Conservation (phyloP, 2,329 filamentous ascomycete genomes). For the Verticillium nonalfalfae region DNA sequence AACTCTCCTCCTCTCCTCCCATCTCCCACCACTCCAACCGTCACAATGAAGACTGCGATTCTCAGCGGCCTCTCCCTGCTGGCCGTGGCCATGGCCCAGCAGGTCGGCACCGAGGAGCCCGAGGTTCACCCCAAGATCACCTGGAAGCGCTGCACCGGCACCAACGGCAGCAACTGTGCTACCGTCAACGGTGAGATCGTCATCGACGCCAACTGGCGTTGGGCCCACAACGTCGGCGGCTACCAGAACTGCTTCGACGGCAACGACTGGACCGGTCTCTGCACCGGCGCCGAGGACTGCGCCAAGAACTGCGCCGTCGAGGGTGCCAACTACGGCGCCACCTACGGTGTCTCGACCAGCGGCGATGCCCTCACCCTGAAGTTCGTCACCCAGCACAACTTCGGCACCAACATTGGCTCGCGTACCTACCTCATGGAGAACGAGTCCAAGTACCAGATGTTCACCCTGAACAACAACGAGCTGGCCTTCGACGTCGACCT, state of each 20-base stretch:
- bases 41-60: slow-evolving; percentile 11
- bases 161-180: slow-evolving; percentile 22
- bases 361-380: slow-evolving; percentile 37
- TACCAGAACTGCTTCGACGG: slow-evolving; percentile 37
- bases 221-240: slow-evolving; percentile 31
- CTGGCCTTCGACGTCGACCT: slow-evolving; percentile 60
- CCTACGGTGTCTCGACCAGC: slow-evolving; percentile 36
- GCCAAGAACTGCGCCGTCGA: slow-evolving; percentile 33
- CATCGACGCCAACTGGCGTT: slow-evolving; percentile 43
- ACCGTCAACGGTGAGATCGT: slow-evolving; percentile 34
- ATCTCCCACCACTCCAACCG: not conserved
- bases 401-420: slow-evolving; percentile 27
- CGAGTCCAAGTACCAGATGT: slow-evolving; percentile 47
- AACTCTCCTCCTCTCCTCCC: not conserved
- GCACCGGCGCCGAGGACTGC: slow-evolving; percentile 25
- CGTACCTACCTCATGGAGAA: slow-evolving; percentile 50
- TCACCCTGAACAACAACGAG: slow-evolving; percentile 52
- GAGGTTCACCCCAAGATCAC: slow-evolving; percentile 18
- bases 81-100: slow-evolving; percentile 14
- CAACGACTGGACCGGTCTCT: slow-evolving; percentile 22
- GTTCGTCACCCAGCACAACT: slow-evolving; percentile 39
- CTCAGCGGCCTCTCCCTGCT: slow-evolving; percentile 11
- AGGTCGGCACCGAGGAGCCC: slow-evolving; percentile 15
- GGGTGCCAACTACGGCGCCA: slow-evolving; percentile 32
- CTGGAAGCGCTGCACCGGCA: slow-evolving; percentile 18